Base-by-base conservation (phyloP, 805 yeast species). In the Saturnispora saitoi region DNA sequence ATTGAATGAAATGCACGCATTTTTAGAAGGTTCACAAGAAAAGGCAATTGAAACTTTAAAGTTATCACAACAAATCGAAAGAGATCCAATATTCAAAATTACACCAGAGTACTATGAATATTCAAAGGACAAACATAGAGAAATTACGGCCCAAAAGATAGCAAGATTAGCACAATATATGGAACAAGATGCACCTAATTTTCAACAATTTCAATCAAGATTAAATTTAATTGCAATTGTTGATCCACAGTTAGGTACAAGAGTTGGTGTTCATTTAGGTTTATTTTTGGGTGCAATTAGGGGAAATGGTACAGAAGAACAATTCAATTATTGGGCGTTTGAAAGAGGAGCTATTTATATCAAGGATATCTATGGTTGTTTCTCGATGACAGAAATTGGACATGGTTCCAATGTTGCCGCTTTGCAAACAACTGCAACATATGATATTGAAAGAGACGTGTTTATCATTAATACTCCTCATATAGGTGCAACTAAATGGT, bases 361-460 rank as follows among this genome's bases (percentile, higher is more conserved):
- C 36, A 79, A 74, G 59, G 84, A 77, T 51, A 71, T 83, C 43
- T 84, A 81, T 59, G 96, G 96, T 26, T 89, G 96, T 66, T 88
- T 88, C 68, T 88, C 84, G 42, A 88, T 88, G 96, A 89, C 96
- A 14, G 96, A 88, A 68, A 64, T 88, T 57, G 95, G 87, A 7
- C 96, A 88, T 63, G 96, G 96, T 26, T 86, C 96, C 11, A 90
- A 90, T 64, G 96, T 90, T 41, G 95, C 96, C 4, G 95, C 86
- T 22, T 72, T 87, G 52, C 95, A 90, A 66, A 90, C 97, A n/a
- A 84, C 89, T 14, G 96, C 97, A 14, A 82, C 84, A 19, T 90
- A 75, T 63, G 82, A 87, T 63, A 68, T 70, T 17, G 68, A 67
- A 15, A 75, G 73, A 28, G 86, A 87, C 58, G 80, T 80, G 54